Base-by-base conservation (phyloP, 169 alveolate genomes). In the Fabrea salina region DNA sequence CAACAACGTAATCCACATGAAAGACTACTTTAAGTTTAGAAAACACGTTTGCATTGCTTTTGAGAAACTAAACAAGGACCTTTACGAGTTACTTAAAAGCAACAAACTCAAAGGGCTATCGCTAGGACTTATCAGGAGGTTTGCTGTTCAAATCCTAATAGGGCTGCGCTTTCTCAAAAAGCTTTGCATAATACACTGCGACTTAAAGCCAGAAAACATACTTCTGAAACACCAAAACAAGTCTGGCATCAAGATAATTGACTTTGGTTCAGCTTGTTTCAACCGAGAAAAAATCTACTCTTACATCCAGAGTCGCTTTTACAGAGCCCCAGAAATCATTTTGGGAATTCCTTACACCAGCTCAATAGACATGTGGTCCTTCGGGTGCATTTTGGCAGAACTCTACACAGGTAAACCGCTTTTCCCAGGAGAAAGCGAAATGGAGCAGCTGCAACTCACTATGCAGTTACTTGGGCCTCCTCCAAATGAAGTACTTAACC, bases 121-220 rank as follows among this genome's bases (percentile, higher is more conserved):
- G 57, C 67, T 86, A 53, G 82, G 83, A 39, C n/a, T 76, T 7
- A 82, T 91, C 41, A 81, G 86, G 79, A 58, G 85, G 71, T 76
- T 88, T 56, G 85, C 92, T 4, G 75, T 75, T 19, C 77, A 93
- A 82, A 82, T 93, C 37, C 75, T 93, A 40, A 78, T 88, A 56
- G 86, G 94, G 2, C 74, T 93, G 27, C 53, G 75, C 43, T 93
- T 85, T 78, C 61, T 91, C 47, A 79, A 80, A 68, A 86, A 89
- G 43, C 67, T 82, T 25, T 13, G 67, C 11, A 54, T 54, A 16
- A 25, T 54, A 0, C 95, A 89, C 75, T 86, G 96, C 79, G 94
- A 92, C 80, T 70, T 92, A 43, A 92, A 92, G 61, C 96, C 96
- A 5, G 95, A 92, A 79, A 92, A 92, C 84, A 85, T 86, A 27